These are phyloP conservation scores for Wallacemonas rigidus DNA, from an alignment of 208 protist genomes.

Conservation along the genomic window DNA sequence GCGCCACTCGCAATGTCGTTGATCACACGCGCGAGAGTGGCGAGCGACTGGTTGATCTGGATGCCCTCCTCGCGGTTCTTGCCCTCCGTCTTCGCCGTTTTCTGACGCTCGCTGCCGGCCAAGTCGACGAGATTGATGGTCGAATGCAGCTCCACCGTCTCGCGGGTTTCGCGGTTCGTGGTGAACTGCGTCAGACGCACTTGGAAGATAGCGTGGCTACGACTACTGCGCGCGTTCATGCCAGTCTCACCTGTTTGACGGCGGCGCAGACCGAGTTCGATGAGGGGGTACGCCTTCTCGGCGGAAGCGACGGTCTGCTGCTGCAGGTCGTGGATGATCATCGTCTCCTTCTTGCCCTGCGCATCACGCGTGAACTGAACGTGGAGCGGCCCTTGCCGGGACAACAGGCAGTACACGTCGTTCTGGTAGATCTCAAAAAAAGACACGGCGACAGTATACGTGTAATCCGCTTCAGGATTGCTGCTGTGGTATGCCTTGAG, in stretches of 20 bases:
- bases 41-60: constrained; percentile 87
- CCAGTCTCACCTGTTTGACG: constrained; percentile 89
- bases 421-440: constrained; percentile 88
- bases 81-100: constrained; percentile 71
- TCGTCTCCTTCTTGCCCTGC: constrained; percentile 55
- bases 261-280: constrained; percentile 82
- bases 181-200: constrained; percentile 61
- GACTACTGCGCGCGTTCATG: constrained; percentile 93
- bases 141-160: constrained; percentile 62
- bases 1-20: constrained; percentile 72
- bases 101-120: constrained; percentile 90
- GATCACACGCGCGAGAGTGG: constrained; percentile 87
- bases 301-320: constrained; percentile 49
- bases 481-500: constrained; percentile 35
- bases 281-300: constrained; percentile 59
- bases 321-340: constrained; percentile 68
- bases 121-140: constrained; percentile 94
- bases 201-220: constrained; percentile 95
- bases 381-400: constrained; percentile 62
- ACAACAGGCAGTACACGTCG: constrained; percentile 77
- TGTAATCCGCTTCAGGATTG: constrained; percentile 51
- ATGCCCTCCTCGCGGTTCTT: constrained; percentile 83
- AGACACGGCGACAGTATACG: constrained; percentile 60
- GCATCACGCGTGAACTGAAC: constrained; percentile 57
- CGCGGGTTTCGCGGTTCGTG: constrained; percentile 58